Evolutionary conservation across 2,329 filamentous ascomycete species (phyloP).

Genomic region (Pezicula radicicola): DNA sequence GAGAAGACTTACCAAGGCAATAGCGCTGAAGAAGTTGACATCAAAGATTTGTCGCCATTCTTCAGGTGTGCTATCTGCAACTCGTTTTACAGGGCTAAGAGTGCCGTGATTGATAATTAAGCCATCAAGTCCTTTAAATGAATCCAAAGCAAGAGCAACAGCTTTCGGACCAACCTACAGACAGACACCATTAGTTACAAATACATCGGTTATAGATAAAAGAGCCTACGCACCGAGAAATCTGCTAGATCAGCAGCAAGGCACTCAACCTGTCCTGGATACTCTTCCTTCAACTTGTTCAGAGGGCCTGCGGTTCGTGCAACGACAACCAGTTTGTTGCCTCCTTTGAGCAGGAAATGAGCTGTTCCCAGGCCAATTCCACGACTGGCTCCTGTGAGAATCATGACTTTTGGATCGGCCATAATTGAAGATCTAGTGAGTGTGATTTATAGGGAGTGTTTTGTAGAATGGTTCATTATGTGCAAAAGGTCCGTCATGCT

Average conservation of each 20-base stretch:
- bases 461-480: no score
- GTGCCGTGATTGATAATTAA: slow-evolving; percentile 87
- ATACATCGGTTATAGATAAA: background rate
- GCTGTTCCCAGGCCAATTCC: slow-evolving; percentile 59
- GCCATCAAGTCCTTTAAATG: slow-evolving; percentile 74
- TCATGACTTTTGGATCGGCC: slow-evolving; percentile 62
- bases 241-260: slow-evolving; percentile 54
- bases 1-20: slow-evolving; percentile 63
- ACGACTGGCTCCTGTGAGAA: slow-evolving; percentile 65
- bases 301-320: slow-evolving; percentile 50
- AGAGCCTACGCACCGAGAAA: slow-evolving; percentile 38
- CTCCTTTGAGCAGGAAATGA: slow-evolving; percentile 45
- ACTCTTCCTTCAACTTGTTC: slow-evolving; percentile 46
- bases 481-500: no score
- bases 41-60: slow-evolving; percentile 78
- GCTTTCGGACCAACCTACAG: slow-evolving; percentile 51
- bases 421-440: slow-evolving; percentile 3
- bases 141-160: slow-evolving; percentile 60
- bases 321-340: slow-evolving; percentile 57
- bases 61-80: slow-evolving; percentile 64
- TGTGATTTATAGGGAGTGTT: no score
- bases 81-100: slow-evolving; percentile 69
- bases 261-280: slow-evolving; percentile 51
- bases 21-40: slow-evolving; percentile 80
- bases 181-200: background rate